Percentiles rank a stretch among this genome's conserved stretches.
Evolutionary conservation across 768 basidiomycete genomes (phyloP).

Genomic region (Cantharellus anzutake): DNA sequence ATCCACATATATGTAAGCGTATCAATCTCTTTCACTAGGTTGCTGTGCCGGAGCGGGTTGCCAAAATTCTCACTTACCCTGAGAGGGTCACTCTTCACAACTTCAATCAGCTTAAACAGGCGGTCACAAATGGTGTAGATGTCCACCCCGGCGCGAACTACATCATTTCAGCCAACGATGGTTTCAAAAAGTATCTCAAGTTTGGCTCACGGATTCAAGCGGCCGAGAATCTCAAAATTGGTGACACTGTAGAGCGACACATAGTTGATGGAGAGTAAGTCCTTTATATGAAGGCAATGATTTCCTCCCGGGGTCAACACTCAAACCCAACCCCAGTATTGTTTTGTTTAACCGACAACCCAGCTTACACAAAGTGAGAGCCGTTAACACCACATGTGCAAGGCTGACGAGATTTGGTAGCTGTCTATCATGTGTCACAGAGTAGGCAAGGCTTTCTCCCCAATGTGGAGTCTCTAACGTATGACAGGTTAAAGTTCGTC

Average conservation of each 20-base stretch:
- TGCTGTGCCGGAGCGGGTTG: conserved; percentile 88
- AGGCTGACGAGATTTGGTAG: conserved; percentile 19
- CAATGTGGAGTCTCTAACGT: neutral
- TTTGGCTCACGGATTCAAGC: conserved; percentile 67
- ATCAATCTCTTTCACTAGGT: conserved; percentile 20
- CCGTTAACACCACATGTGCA: neutral
- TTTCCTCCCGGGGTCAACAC: neutral
- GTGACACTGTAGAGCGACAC: conserved; percentile 90
- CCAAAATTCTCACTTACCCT: conserved; percentile 88
- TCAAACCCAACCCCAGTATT: conserved; percentile 24
- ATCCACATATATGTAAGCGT: neutral
- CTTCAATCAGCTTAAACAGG: conserved; percentile 50
- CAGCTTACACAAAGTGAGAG: conserved; percentile 74
- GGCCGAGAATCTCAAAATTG: conserved; percentile 65
- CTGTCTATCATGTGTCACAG: conserved; percentile 98
- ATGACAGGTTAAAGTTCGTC: conserved; percentile 67
- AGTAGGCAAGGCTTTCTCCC: conserved; percentile 14
- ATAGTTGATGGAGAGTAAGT: conserved; percentile 73
- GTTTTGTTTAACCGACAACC: conserved; percentile 98
- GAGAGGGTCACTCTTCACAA: conserved; percentile 90
- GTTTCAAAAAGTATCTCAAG: conserved; percentile 73
- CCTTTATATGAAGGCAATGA: neutral
- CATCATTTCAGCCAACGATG: conserved; percentile 58
- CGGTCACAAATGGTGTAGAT: conserved; percentile 76
- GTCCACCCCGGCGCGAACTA: conserved; percentile 93